phyloP scores from a whole-genome alignment of 2,329 filamentous ascomycete species.

The Colletotrichum noveboracense region DNA sequence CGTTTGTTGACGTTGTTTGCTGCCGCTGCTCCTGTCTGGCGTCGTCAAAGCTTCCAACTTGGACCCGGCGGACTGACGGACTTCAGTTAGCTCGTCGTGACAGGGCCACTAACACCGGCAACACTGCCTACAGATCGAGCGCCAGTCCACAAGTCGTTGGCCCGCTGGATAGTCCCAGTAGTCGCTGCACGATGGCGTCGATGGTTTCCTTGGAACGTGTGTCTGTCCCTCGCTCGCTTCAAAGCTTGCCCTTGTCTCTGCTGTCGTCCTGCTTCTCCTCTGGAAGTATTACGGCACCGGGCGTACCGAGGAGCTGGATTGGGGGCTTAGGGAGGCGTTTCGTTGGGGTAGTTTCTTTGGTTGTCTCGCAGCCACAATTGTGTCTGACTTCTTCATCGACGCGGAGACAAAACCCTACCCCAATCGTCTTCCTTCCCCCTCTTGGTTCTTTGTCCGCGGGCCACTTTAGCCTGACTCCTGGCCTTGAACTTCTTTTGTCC shows the following conservation, averaged over 20 bases:
- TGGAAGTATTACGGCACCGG: not conserved
- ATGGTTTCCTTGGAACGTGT: not conserved
- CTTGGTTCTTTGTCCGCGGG: not conserved
- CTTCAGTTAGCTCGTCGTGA: not conserved
- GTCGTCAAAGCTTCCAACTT: slow-evolving; percentile 3
- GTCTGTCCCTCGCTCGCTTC: not conserved
- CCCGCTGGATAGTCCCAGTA: not conserved
- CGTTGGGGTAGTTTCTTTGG: not conserved
- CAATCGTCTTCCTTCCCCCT: not conserved
- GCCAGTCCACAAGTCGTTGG: not conserved
- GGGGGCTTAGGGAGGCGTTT: not conserved
- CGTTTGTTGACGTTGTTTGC: not conserved
- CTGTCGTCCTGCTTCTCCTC: not conserved
- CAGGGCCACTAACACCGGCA: slow-evolving; percentile 2
- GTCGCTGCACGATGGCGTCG: not conserved
- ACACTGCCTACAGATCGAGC: not conserved
- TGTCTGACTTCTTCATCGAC: not conserved
- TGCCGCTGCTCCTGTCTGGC: not conserved
- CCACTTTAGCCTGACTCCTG: not conserved
- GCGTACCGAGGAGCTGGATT: not conserved
- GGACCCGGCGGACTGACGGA: not conserved
- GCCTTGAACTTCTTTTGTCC: slow-evolving; percentile 8
- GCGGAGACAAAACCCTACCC: not conserved
- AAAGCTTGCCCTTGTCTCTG: not conserved
- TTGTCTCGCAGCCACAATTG: not conserved